Evolutionary conservation across 169 alveolate genomes (phyloP).

Genomic region (Plasmodium fragile): DNA sequence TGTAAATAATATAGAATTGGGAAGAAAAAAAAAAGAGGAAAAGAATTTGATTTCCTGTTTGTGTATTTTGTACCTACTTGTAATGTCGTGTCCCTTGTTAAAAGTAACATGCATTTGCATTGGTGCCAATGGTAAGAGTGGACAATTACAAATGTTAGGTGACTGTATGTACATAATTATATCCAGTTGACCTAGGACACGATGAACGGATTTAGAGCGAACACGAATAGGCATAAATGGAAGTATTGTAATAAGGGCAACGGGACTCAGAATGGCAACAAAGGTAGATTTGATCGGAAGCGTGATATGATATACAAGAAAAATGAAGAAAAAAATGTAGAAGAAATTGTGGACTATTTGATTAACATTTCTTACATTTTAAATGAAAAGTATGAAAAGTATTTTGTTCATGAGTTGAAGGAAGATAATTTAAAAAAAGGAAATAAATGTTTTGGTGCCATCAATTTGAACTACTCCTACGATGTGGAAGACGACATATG

Average conservation of each 20-base stretch:
- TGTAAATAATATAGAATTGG: not conserved
- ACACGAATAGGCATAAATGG: not conserved
- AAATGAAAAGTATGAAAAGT: constrained; percentile 75
- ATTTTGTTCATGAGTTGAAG: constrained; percentile 52
- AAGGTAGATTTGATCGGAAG: not conserved
- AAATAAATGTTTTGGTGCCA: constrained; percentile 10
- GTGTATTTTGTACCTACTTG: not conserved
- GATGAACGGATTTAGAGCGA: constrained; percentile 68
- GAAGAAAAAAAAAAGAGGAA: not conserved
- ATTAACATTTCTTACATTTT: constrained; percentile 59
- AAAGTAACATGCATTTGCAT: not conserved
- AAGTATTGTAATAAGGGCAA: constrained; percentile 13
- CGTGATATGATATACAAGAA: not conserved
- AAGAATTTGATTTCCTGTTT: not conserved
- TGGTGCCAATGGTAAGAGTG: not conserved
- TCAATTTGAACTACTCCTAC: constrained; percentile 29
- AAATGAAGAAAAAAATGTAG: not conserved
- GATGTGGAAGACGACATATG: constrained; percentile 67
- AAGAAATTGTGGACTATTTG: constrained; percentile 51
- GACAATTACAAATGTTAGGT: not conserved
- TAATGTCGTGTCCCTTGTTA: not conserved
- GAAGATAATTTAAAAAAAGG: constrained; percentile 76
- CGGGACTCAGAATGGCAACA: not conserved
- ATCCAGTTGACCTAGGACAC: not conserved
- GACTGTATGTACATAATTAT: not conserved